Percentiles rank a stretch among this genome's conserved stretches.
These are phyloP conservation scores for Sugiyamaella floridensis DNA, from an alignment of 805 yeast genomes.

Conservation along the genomic window DNA sequence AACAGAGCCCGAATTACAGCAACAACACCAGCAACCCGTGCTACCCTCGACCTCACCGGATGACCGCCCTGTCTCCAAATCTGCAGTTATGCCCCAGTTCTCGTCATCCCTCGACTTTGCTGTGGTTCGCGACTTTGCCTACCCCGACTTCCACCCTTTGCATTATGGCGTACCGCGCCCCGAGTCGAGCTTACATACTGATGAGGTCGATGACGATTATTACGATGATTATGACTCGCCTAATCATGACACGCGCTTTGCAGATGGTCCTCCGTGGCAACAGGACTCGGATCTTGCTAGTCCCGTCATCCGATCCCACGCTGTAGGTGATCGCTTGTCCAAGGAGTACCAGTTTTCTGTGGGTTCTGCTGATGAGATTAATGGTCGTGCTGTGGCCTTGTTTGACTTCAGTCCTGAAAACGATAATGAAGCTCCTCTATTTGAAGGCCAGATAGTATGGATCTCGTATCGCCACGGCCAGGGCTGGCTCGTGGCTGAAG, in stretches of 20 bases:
- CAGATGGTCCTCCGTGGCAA: slow-evolving; percentile 32
- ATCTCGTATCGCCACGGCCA: slow-evolving; percentile 91
- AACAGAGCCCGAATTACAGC: too few species aligned
- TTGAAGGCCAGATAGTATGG: slow-evolving; percentile 77
- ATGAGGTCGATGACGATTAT: slow-evolving; percentile 19
- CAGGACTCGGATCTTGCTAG: slow-evolving; percentile 30
- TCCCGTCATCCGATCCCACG: slow-evolving; percentile 22
- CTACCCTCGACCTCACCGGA: too few species aligned
- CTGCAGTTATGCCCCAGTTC: slow-evolving; percentile 23
- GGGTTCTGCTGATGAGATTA: slow-evolving; percentile 23
- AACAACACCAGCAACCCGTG: too few species aligned
- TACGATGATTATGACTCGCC: slow-evolving; percentile 16
- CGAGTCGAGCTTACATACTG: background rate
- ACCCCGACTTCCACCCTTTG: slow-evolving; percentile 59
- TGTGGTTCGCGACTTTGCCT: slow-evolving; percentile 76
- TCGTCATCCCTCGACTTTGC: slow-evolving; percentile 33
- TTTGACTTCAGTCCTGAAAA: slow-evolving; percentile 91
- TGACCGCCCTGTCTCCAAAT: background rate
- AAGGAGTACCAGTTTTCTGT: slow-evolving; percentile 24
- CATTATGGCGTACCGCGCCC: slow-evolving; percentile 50
- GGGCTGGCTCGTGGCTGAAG: slow-evolving; percentile 94
- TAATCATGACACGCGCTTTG: slow-evolving; percentile 19
- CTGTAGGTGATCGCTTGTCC: slow-evolving; percentile 13
- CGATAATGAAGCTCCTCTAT: slow-evolving; percentile 76
- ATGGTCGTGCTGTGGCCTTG: slow-evolving; percentile 68